These are phyloP conservation scores for Ajuga chamaepitys DNA, from an alignment of 257 asterid species.

Conservation along the genomic window DNA sequence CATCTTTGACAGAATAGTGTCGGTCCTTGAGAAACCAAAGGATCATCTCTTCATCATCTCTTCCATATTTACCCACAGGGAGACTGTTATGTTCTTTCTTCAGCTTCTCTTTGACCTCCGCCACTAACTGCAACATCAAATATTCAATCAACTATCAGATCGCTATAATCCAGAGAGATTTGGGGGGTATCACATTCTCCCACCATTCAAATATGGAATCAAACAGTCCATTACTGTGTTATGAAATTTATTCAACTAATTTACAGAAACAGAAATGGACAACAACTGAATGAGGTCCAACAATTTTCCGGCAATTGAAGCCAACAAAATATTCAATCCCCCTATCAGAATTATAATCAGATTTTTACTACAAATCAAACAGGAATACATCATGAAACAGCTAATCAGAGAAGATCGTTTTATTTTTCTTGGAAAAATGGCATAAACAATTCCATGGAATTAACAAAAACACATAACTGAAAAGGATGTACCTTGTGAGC, in stretches of 20 bases:
- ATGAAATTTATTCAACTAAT: neutral
- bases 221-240: neutral
- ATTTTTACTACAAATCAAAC: neutral
- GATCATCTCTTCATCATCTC: slow-evolving; percentile 81
- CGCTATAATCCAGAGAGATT: neutral
- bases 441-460: neutral
- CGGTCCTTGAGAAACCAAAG: slow-evolving; percentile 77
- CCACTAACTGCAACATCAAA: slow-evolving; percentile 48
- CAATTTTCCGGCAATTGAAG: neutral
- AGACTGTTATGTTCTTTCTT: slow-evolving; percentile 49
- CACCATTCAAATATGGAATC: neutral
- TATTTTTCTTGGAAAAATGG: neutral
- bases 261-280: too few species aligned
- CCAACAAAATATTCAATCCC: neutral
- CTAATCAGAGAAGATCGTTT: neutral
- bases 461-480: neutral
- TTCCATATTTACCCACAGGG: slow-evolving; percentile 70
- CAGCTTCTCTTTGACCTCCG: slow-evolving; percentile 69
- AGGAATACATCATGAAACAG: neutral
- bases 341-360: neutral
- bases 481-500: slow-evolving; percentile 21
- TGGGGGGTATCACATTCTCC: neutral
- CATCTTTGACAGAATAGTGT: slow-evolving; percentile 52
- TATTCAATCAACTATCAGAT: neutral
- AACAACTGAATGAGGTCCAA: too few species aligned